phyloP scores from a whole-genome alignment of 495 filamentous ascomycete species.

The Penicillium riverlandense region DNA sequence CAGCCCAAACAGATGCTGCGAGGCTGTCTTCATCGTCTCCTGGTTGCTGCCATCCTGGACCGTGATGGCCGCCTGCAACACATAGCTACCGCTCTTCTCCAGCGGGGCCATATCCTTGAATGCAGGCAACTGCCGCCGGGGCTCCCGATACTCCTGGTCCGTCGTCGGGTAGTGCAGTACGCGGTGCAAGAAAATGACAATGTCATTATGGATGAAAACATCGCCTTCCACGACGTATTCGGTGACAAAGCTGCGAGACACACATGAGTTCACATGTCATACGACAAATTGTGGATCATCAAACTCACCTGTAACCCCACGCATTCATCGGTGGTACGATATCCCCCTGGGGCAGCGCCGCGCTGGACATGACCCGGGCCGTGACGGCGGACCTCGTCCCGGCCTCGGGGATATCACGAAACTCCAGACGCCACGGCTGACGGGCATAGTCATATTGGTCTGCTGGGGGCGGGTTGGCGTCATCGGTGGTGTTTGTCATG shows the following conservation, averaged over 20 bases:
- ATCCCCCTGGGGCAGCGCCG: conserved; percentile 36
- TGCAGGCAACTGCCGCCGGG: conserved; percentile 26
- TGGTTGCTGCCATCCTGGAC: conserved; percentile 46
- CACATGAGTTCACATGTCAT: conserved; percentile 10
- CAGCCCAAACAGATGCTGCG: conserved; percentile 51
- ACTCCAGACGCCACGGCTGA: conserved; percentile 44
- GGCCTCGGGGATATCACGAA: conserved; percentile 46
- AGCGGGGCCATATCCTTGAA: conserved; percentile 30
- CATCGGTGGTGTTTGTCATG: conserved; percentile 25
- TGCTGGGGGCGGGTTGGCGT: conserved; percentile 1
- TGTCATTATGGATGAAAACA: conserved; percentile 41
- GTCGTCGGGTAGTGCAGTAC: conserved; percentile 31
- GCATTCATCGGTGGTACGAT: conserved; percentile 40
- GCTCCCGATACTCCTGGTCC: conserved; percentile 16
- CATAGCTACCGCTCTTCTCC: conserved; percentile 43
- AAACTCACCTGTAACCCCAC: conserved; percentile 43
- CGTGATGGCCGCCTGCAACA: conserved; percentile 41
- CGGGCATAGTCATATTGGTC: conserved; percentile 31
- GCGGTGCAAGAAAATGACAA: conserved; percentile 40
- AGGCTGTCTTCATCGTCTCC: conserved; percentile 48
- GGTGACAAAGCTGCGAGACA: conserved; percentile 33
- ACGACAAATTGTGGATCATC: conserved; percentile 9
- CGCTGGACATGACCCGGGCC: conserved; percentile 38
- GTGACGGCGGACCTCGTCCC: conserved; percentile 42
- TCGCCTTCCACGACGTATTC: conserved; percentile 44